A percentile compares a stretch with the other conserved stretches of the same genome.
Conservation (phyloP, 495 filamentous ascomycete species). For the Apodospora peruviana region DNA sequence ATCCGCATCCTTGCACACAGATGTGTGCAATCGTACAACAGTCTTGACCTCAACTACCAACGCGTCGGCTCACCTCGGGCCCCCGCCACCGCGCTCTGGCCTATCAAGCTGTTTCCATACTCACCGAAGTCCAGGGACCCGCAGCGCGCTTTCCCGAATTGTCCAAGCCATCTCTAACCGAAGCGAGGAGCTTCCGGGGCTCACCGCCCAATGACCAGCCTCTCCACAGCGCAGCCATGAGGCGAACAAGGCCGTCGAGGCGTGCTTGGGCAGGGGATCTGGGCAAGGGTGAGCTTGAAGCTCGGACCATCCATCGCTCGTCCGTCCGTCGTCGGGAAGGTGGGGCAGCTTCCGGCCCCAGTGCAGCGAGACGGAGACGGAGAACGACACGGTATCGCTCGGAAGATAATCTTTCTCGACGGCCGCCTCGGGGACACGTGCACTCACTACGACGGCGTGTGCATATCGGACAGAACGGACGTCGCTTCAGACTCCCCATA, state of each 20-base stretch:
- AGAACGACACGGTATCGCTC: too few relatives aligned
- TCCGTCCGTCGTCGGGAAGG: background rate
- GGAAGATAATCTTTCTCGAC: too few relatives aligned
- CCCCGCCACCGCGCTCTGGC: slow-evolving; percentile 5
- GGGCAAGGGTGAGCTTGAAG: background rate
- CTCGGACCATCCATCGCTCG: too few relatives aligned
- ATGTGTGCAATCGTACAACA: too few relatives aligned
- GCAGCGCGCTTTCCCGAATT: slow-evolving; percentile 15
- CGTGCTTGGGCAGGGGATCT: background rate
- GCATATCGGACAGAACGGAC: too few relatives aligned
- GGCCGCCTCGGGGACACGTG: too few relatives aligned
- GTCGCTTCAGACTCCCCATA: too few relatives aligned
- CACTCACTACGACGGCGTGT: too few relatives aligned
- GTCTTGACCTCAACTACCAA: too few relatives aligned
- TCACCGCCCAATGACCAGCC: slow-evolving; percentile 22
- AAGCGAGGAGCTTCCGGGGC: background rate
- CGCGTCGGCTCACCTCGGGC: slow-evolving; percentile 8
- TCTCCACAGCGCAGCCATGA: slow-evolving; percentile 5
- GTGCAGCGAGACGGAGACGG: too few relatives aligned
- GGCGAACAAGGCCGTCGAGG: background rate
- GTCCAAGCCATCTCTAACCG: slow-evolving; percentile 11
- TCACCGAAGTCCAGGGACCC: slow-evolving; percentile 12
- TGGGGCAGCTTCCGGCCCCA: too few relatives aligned
- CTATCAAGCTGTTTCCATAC: slow-evolving; percentile 3
- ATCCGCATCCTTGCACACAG: background rate